Conservation (phyloP, 495 filamentous ascomycete genomes). For the Hypoxylon lienhwacheense region DNA sequence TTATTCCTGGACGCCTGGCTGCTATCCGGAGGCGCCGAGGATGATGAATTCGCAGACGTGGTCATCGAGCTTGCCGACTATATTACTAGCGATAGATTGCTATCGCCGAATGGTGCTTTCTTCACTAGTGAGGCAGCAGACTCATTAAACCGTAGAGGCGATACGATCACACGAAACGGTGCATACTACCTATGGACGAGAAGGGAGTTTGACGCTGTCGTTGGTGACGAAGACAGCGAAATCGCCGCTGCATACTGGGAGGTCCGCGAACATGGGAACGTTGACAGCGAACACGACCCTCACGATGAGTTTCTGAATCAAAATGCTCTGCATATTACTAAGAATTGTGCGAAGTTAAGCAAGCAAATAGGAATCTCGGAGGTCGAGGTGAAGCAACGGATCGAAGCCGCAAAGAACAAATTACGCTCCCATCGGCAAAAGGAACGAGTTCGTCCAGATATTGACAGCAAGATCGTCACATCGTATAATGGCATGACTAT, state of each 20-base stretch:
- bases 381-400: slow-evolving; percentile 70
- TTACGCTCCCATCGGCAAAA: slow-evolving; percentile 72
- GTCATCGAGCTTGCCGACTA: slow-evolving; percentile 86
- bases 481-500: slow-evolving; percentile 92
- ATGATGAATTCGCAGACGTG: slow-evolving; percentile 69
- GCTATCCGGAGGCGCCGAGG: slow-evolving; percentile 58
- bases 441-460: slow-evolving; percentile 73
- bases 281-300: slow-evolving; percentile 78
- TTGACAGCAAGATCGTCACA: slow-evolving; percentile 91
- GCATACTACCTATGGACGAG: slow-evolving; percentile 95
- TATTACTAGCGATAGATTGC: slow-evolving; percentile 69
- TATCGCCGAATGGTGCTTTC: slow-evolving; percentile 72
- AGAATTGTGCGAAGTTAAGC: slow-evolving; percentile 65
- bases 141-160: slow-evolving; percentile 72
- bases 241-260: slow-evolving; percentile 85
- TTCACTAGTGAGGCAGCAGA: slow-evolving; percentile 91
- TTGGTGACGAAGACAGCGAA: slow-evolving; percentile 64
- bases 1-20: slow-evolving; percentile 89
- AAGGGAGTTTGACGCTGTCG: slow-evolving; percentile 79
- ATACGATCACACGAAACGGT: slow-evolving; percentile 86
- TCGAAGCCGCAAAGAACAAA: slow-evolving; percentile 67
- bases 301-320: slow-evolving; percentile 93
- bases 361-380: slow-evolving; percentile 76
- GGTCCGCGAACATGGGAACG: slow-evolving; percentile 85
- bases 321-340: slow-evolving; percentile 56